A percentile compares a stretch with the other conserved stretches of the same genome.
Evolutionary conservation across 768 basidiomycete species (phyloP).

Genomic region (Nidularia sp.): DNA sequence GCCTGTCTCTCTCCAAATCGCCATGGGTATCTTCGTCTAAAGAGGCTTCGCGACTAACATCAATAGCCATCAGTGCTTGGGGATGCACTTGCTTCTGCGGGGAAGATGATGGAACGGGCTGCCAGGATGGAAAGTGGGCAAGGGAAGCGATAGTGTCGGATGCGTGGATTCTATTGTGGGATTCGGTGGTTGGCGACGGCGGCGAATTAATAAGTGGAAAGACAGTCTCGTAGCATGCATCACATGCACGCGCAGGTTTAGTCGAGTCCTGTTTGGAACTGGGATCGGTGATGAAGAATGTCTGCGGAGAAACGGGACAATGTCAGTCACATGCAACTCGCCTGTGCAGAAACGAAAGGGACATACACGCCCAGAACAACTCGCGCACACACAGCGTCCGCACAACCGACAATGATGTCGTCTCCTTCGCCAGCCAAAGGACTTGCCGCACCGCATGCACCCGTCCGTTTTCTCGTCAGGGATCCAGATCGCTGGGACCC

Average conservation of each 20-base stretch:
- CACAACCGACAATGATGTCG: conserved; percentile 87
- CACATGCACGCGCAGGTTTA: conserved; percentile 76
- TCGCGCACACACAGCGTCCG: conserved; percentile 81
- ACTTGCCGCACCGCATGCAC: conserved; percentile 80
- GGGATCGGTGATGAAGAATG: conserved; percentile 74
- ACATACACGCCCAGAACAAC: conserved; percentile 74
- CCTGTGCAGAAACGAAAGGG: background rate
- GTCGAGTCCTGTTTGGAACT: conserved; percentile 33
- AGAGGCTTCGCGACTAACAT: conserved; percentile 15
- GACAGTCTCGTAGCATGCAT: conserved; percentile 81
- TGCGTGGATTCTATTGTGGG: too few relatives aligned
- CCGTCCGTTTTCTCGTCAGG: conserved; percentile 79
- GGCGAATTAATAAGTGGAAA: conserved; percentile 53
- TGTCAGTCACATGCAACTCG: background rate
- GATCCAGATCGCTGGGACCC: conserved; percentile 91
- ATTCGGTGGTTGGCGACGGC: too few relatives aligned
- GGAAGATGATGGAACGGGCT: background rate
- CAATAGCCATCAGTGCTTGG: conserved; percentile 47
- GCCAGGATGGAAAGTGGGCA: background rate
- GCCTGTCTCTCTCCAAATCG: too few relatives aligned
- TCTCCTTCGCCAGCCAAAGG: conserved; percentile 76
- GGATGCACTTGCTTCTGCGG: conserved; percentile 12
- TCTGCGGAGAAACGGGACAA: conserved; percentile 37
- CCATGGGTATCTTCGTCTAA: too few relatives aligned
- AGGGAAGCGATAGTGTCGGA: conserved; percentile 35